Base-by-base conservation (phyloP, 2,329 filamentous ascomycete species). In the Microdochium nivale region DNA sequence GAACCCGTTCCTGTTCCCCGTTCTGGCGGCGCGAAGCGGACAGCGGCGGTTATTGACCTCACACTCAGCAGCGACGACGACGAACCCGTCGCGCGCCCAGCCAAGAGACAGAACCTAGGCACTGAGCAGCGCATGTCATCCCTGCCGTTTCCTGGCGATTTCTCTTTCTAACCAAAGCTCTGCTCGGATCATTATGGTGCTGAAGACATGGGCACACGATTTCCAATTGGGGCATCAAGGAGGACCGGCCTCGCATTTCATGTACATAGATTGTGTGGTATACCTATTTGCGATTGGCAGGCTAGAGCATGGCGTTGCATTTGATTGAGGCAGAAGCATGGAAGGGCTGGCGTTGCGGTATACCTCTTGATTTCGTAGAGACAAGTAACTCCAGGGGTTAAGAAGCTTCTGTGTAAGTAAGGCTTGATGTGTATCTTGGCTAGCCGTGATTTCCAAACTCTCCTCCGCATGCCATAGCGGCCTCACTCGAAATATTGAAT, bases 1-100 rank as follows among this genome's bases (percentile, higher is more conserved):
- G 62, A 61, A 51, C 68, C 72, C 0, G 66, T 65, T 23, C 64
- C 61, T 4, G 63, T 64, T 25, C 74, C 71, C 1, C 70, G 71
- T 19, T 62, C 60, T 40, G 55, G 24, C 27, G 51, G 63, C 19
- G 63, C 59, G 11, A 67, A 65, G 35, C 64, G 65, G 23, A 60
- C 62, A 43, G 67, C 76, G 4, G 73, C 78, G 46, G 74, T 83
- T 2, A 83, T 84, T 54, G 81, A 84, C 58, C 65, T 84, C 55
- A 84, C 80, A 1, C 62, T 80, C 7, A 80, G 76, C 48, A 78
- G 80, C 50, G 77, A 81, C 46, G 74, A 76, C 19, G 70, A 73
- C 47, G 67, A 72, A 3, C 61, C 69, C 2, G 67, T 69, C 30
- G 32, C 52, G 9, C 74, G 73, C 9, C 67, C 75, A 1, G 54